A percentile compares a stretch with the other conserved stretches of the same genome.
phyloP scores from a whole-genome alignment of 345 rosid genomes.

The Eucalyptus tenuipes region DNA sequence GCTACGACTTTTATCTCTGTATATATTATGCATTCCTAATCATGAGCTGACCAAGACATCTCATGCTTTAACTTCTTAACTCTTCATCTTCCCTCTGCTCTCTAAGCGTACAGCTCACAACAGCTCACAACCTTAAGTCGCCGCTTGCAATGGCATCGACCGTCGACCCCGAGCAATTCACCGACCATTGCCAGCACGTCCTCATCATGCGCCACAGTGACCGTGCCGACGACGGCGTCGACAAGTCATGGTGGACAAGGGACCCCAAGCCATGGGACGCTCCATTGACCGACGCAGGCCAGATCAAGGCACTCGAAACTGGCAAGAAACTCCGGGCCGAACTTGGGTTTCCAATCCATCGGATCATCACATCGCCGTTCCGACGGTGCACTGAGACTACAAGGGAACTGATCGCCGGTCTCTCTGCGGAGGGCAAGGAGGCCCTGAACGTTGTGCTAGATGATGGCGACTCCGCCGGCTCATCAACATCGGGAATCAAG shows the following conservation, averaged over 20 bases:
- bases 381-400: conserved; percentile 74
- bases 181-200: conserved; percentile 32
- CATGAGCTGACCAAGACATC: too few species aligned
- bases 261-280: conserved; percentile 81
- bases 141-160: background rate
- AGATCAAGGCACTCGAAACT: conserved; percentile 30
- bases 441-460: background rate
- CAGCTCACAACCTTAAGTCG: background rate
- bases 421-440: conserved; percentile 26
- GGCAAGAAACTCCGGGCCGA: conserved; percentile 34
- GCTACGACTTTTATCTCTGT: background rate
- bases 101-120: background rate
- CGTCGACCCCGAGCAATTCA: background rate
- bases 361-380: conserved; percentile 75
- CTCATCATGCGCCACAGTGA: conserved; percentile 87
- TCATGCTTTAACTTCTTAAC: background rate
- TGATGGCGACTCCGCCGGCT: background rate
- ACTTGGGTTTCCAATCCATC: conserved; percentile 60
- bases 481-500: background rate
- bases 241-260: conserved; percentile 25
- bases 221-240: conserved; percentile 51
- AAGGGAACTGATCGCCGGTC: conserved; percentile 38
- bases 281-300: conserved; percentile 32
- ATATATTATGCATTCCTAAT: too few species aligned
- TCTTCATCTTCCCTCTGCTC: background rate